Base-by-base conservation (phyloP, 73 alveolate genomes). In the Paramecium caudatum region DNA sequence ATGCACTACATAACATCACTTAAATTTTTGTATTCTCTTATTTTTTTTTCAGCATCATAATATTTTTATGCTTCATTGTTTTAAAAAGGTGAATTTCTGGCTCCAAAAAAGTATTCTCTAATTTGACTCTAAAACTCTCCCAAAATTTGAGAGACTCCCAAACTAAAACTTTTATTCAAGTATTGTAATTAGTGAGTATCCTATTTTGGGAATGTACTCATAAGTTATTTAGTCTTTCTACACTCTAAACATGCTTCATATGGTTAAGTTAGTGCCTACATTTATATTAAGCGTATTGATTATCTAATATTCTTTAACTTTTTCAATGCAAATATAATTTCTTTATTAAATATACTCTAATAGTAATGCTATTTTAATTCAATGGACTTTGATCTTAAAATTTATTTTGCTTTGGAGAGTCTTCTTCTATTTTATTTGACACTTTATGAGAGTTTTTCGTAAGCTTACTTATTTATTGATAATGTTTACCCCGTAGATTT, bases 161-260 rank as follows among this genome's bases (percentile, higher is more conserved):
- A 30, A 41, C 19, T 45, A 4, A 74, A 74, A 1, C 39, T 30
- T 45, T n/a, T 39, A 8, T 45, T 74, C 6, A 74, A 7, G 12
- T 74, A 41, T 41, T 19, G 23, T 2, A 74, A 19, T 74, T 74
- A 74, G 6, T 32, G 34, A 19, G 62, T 5, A 15, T 43, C 65
- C 10, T 74, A 17, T 17, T 74, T 39, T 16, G 62, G 62, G 39
- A 74, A 74, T 16, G 10, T 74, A 74, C 30, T 45, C 17, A 74
- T 74, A 21, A 74, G 21, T 16, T 23, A 8, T 12, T 19, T 74
- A 16, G 32, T 39, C 43, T 74, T 39, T 41, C 62, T 45, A 21
- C 47, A 74, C 34, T 74, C 88, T 45, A 74, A 13, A 43, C 88
- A 36, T 2, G 33, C 88, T 41, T 74, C 62, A 74, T 74, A 74